Evolutionary conservation across 106 monocot species (phyloP).

Genomic region (Dendrobium chrysotoxum): DNA sequence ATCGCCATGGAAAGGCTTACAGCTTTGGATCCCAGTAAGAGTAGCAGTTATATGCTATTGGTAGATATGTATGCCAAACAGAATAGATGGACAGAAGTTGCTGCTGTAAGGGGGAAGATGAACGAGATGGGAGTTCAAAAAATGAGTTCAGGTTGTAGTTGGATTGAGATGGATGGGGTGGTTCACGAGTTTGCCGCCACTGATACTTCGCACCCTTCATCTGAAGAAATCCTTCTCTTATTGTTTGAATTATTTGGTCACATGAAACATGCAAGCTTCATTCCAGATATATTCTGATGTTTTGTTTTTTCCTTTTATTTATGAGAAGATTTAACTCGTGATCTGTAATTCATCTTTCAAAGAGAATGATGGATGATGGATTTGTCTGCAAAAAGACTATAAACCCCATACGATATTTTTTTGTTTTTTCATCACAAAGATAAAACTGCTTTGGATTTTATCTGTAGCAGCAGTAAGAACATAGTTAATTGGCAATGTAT

Average conservation of each 20-base stretch:
- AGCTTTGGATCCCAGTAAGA: slow-evolving; percentile 28
- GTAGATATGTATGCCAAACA: slow-evolving; percentile 34
- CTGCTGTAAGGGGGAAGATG: slow-evolving; percentile 24
- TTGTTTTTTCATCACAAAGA: no score
- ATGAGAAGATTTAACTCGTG: no score
- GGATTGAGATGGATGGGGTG: slow-evolving; percentile 40
- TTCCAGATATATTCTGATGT: slow-evolving; percentile 6
- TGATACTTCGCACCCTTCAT: slow-evolving; percentile 27
- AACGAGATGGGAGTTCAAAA: slow-evolving; percentile 31
- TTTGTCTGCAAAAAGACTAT: no score
- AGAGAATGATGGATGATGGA: no score
- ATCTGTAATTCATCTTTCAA: no score
- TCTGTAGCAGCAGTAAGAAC: no score
- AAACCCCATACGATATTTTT: no score
- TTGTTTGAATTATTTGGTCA: slow-evolving; percentile 27
- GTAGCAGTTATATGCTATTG: slow-evolving; percentile 31
- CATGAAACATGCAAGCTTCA: slow-evolving; percentile 25
- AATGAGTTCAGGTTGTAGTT: slow-evolving; percentile 35
- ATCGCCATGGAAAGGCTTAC: slow-evolving; percentile 23
- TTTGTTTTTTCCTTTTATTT: not conserved
- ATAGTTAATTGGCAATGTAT: no score
- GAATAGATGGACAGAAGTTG: slow-evolving; percentile 38
- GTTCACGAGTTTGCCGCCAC: slow-evolving; percentile 46
- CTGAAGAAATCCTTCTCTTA: slow-evolving; percentile 16
- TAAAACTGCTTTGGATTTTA: no score